These are phyloP conservation scores for Fusarium sp. DNA, from an alignment of 2,329 filamentous ascomycete genomes.

Conservation along the genomic window DNA sequence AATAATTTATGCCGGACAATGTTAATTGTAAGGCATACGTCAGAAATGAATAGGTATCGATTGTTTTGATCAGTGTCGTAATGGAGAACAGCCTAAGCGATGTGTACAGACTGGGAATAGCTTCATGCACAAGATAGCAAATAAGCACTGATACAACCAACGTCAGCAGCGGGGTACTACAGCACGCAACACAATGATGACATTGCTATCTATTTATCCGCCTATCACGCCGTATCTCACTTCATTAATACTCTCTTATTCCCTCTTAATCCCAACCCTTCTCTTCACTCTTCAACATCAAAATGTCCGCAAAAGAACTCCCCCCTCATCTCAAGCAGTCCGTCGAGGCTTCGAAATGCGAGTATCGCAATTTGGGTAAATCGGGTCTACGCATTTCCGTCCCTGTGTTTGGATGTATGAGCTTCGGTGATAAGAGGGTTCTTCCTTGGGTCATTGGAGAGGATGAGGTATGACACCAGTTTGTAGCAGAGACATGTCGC, in stretches of 20 bases:
- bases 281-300: background rate
- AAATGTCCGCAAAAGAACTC: slow-evolving; percentile 13
- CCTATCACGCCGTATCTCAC: background rate
- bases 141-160: background rate
- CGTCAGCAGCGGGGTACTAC: slow-evolving; percentile 9
- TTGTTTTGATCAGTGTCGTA: no score
- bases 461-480: background rate
- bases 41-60: background rate
- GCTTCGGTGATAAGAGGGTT: slow-evolving; percentile 18
- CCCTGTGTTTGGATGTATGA: slow-evolving; percentile 27
- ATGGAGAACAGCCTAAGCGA: background rate
- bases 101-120: background rate
- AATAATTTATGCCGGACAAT: background rate
- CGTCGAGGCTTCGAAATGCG: slow-evolving; percentile 22
- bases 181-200: slow-evolving; percentile 3
- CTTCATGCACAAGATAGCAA: background rate
- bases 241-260: background rate
- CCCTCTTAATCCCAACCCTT: background rate
- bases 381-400: slow-evolving; percentile 20
- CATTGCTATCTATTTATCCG: slow-evolving; percentile 8
- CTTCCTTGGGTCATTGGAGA: slow-evolving; percentile 29
- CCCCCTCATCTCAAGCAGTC: slow-evolving; percentile 23
- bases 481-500: rapidly evolving
- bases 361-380: slow-evolving; percentile 26
- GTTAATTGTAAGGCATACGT: background rate